Evolutionary conservation across 495 filamentous ascomycete genomes (phyloP).

Genomic region (Mytilinidion resinicola): DNA sequence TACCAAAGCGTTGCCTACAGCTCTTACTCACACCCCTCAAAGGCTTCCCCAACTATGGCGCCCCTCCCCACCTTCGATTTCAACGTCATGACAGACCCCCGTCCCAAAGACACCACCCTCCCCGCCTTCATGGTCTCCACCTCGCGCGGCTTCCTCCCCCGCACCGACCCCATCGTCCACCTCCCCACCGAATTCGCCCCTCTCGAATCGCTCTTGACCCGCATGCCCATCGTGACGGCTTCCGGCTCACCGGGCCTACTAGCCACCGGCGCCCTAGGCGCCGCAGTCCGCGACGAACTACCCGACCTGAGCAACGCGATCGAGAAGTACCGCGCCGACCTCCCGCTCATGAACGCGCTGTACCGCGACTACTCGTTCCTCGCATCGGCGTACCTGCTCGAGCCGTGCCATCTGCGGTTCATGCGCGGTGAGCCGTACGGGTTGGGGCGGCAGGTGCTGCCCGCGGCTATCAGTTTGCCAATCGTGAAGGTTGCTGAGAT

Average conservation of each 20-base stretch:
- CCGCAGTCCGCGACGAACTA: constrained; percentile 56
- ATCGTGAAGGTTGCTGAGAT: constrained; percentile 71
- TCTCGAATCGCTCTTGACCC: constrained; percentile 61
- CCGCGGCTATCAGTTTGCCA: constrained; percentile 61
- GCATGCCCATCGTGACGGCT: constrained; percentile 65
- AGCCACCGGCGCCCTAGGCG: constrained; percentile 62
- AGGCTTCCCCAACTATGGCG: constrained; percentile 16
- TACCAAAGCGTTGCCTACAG: neutral
- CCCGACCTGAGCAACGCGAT: constrained; percentile 67
- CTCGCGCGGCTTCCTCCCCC: constrained; percentile 70
- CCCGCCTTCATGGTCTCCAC: constrained; percentile 81
- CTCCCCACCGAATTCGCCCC: constrained; percentile 64
- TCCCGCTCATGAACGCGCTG: constrained; percentile 70
- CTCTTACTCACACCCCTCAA: neutral
- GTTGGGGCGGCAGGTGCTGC: constrained; percentile 63
- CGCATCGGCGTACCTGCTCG: constrained; percentile 81
- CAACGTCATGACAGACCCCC: constrained; percentile 50
- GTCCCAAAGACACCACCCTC: constrained; percentile 53
- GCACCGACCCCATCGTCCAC: constrained; percentile 51
- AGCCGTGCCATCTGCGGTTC: constrained; percentile 80
- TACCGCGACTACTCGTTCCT: constrained; percentile 89
- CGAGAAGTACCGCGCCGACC: constrained; percentile 61
- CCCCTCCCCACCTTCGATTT: constrained; percentile 36
- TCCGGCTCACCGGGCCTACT: constrained; percentile 70
- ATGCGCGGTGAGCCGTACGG: constrained; percentile 65